phyloP scores from a whole-genome alignment of 2,329 filamentous ascomycete species.

The Diaporthe vaccinii region DNA sequence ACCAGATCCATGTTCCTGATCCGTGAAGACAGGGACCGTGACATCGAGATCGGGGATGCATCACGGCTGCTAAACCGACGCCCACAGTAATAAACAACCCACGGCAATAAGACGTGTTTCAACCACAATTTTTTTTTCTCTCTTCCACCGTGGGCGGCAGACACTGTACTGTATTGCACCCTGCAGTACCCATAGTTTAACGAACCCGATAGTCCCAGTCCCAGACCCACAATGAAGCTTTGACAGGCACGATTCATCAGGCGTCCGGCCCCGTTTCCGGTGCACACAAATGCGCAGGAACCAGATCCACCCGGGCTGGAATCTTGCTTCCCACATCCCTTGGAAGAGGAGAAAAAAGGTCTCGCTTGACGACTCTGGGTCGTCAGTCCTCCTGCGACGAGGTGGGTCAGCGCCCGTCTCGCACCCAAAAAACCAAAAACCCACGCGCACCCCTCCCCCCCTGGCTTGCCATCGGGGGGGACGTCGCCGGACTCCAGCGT shows the following conservation, averaged over 20 bases:
- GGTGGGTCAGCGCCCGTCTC: conserved; percentile 22
- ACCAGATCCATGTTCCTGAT: conserved; percentile 24
- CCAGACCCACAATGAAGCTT: conserved; percentile 7
- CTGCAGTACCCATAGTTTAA: background rate
- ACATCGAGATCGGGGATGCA: conserved; percentile 28
- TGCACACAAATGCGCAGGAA: conserved; percentile 18
- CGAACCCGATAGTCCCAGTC: background rate
- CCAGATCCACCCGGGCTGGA: conserved; percentile 33
- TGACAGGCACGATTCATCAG: conserved; percentile 23
- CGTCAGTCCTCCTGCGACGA: conserved; percentile 25
- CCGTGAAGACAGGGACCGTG: background rate
- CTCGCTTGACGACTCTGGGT: conserved; percentile 22
- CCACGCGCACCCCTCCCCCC: background rate
- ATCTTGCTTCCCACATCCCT: conserved; percentile 27
- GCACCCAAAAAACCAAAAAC: conserved; percentile 8
- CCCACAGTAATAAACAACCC: conserved; percentile 4
- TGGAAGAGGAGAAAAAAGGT: conserved; percentile 2
- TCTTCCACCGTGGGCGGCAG: conserved; percentile 12
- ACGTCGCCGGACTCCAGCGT: conserved; percentile 8
- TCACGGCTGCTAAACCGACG: conserved; percentile 31
- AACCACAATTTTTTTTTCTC: conserved; percentile 5
- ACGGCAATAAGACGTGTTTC: conserved; percentile 37
- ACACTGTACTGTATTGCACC: background rate
- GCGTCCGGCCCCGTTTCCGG: conserved; percentile 34
- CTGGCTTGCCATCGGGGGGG: background rate